A percentile compares a stretch with the other conserved stretches of the same genome.
These are phyloP conservation scores for Cenchrus purpureus DNA, from an alignment of 176 grass and related monocot genomes.

Conservation along the genomic window DNA sequence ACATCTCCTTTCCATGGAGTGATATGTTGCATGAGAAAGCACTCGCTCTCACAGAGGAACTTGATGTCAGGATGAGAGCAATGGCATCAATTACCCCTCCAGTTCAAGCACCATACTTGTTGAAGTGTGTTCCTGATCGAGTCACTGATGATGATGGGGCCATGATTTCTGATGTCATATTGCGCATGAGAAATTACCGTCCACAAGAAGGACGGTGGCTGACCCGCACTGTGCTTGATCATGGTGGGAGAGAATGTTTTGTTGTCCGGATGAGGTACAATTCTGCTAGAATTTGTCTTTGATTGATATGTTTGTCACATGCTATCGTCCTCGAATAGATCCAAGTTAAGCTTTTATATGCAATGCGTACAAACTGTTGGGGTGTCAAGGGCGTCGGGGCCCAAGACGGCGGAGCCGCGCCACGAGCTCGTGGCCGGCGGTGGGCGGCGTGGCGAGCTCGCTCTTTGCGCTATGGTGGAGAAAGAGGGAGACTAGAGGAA, in stretches of 20 bases:
- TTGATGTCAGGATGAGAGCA: slow-evolving; percentile 51
- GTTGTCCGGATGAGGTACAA: slow-evolving; percentile 79
- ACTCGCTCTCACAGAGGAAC: slow-evolving; percentile 44
- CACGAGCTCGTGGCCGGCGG: no score
- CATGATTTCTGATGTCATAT: slow-evolving; percentile 96
- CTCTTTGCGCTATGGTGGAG: no score
- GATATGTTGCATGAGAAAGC: slow-evolving; percentile 70
- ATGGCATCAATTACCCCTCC: slow-evolving; percentile 84
- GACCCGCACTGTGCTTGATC: slow-evolving; percentile 87
- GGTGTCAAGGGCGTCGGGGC: no score
- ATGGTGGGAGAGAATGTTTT: slow-evolving; percentile 83
- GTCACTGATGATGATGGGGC: slow-evolving; percentile 92
- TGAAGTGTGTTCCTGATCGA: slow-evolving; percentile 90
- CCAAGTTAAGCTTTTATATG: slow-evolving; percentile 18
- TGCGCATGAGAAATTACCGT: slow-evolving; percentile 69
- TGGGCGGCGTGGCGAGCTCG: no score
- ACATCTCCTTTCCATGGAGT: slow-evolving; percentile 75
- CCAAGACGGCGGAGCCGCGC: no score
- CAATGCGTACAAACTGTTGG: neutral
- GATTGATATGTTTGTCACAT: neutral
- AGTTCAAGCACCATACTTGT: slow-evolving; percentile 79
- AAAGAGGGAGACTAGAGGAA: no score
- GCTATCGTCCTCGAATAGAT: neutral
- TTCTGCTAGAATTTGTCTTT: slow-evolving; percentile 27
- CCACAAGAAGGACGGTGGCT: slow-evolving; percentile 94